Percentiles rank a stretch among this genome's conserved stretches.
phyloP scores from a whole-genome alignment of 169 alveolate species.

The Babesia bovis region DNA sequence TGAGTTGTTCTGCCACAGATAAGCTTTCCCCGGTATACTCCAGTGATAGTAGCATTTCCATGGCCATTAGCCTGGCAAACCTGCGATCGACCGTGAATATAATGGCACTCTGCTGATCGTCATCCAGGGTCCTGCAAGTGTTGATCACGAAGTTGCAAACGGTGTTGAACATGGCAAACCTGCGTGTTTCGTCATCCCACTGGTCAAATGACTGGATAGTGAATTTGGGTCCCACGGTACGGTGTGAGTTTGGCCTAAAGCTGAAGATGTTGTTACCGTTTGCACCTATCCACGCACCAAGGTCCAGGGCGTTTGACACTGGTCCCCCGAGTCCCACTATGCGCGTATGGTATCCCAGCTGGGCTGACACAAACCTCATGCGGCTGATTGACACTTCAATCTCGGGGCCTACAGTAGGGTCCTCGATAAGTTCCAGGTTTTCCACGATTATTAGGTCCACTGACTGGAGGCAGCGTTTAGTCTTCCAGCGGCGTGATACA shows the following conservation, averaged over 20 bases:
- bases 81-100: conserved; percentile 94
- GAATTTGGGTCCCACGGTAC: conserved; percentile 30
- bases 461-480: conserved; percentile 76
- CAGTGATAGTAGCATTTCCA: conserved; percentile 85
- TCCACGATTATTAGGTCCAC: conserved; percentile 91
- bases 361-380: conserved; percentile 91
- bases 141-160: conserved; percentile 63
- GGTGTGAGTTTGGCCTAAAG: conserved; percentile 32
- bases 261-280: conserved; percentile 31
- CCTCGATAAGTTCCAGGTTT: conserved; percentile 88
- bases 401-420: conserved; percentile 84
- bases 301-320: conserved; percentile 89
- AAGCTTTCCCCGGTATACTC: conserved; percentile 50
- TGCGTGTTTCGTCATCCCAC: conserved; percentile 57
- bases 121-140: conserved; percentile 45
- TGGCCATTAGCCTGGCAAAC: conserved; percentile 91
- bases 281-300: conserved; percentile 92
- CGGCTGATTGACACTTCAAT: conserved; percentile 93
- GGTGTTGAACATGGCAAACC: conserved; percentile 58
- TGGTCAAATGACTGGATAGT: conserved; percentile 60
- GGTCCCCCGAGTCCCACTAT: conserved; percentile 89
- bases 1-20: neutral
- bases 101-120: conserved; percentile 77
- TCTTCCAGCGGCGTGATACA: conserved; percentile 89
- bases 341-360: conserved; percentile 76